Evolutionary conservation across 352 stramenopile species (phyloP), one percentile per base, ranked within the genome.

Genomic region (Pythium phragmitis): DNA sequence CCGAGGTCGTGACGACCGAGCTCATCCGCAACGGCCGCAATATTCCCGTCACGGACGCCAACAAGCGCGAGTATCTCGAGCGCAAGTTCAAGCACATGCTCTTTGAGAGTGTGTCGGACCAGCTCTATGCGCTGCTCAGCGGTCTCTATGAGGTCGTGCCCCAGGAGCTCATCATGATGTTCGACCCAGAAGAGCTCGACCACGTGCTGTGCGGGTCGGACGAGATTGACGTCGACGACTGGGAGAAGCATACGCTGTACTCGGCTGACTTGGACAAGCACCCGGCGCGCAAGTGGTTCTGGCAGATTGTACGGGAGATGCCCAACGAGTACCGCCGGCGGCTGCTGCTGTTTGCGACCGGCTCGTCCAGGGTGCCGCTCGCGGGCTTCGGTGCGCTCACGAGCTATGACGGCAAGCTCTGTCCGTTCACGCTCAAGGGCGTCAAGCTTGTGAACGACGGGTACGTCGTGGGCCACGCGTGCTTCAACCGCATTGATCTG

Each of bases 181-280:
- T 99, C 72, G 97, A 99, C 71, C 96, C 96, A 30, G 95, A 99
- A 78, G 96, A 99, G 76, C 79, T 99, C 7, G 96, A 99, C 68
- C 82, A 98, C 56, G 60, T 99, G 30, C 84, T 99, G 59, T 99
- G 96, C 63, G 97, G 97, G n/a, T 82, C 98, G 41, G 92, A 96
- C 6, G 85, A 94, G 72, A 98, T 99, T 62, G 89, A 98, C 48
- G 94, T 99, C 34, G 85, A 94, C 12, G 97, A 99, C 75, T 99
- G 97, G 97, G 87, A 94, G 64, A 65, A 70, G 6, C 72, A 98
- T 67, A 98, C 96, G 1, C 61, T 70, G 17, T 70, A 79, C 42
- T 79, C 75, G 42, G 57, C 67, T n/a, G 81, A 90, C 41, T 64
- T 88, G 8, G 65, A 79, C 46, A 70, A 67, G 21, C 61, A 73